phyloP scores from a whole-genome alignment of 2,329 filamentous ascomycete genomes.

The Fusarium hostae region DNA sequence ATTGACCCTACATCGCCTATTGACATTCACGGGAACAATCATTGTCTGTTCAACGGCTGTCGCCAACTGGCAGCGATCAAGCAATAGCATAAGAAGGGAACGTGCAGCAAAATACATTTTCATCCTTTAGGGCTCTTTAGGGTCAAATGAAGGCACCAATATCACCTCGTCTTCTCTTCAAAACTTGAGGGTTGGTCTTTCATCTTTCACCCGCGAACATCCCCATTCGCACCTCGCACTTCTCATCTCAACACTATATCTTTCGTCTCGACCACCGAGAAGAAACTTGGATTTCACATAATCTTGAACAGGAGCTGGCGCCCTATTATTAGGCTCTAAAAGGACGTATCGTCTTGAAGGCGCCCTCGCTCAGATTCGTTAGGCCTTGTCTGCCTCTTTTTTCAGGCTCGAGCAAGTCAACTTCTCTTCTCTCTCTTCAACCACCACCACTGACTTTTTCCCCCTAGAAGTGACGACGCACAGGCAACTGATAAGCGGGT shows the following conservation, averaged over 20 bases:
- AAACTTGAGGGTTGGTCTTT: not conserved
- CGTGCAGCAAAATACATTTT: not conserved
- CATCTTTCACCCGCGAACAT: not conserved
- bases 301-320: not conserved
- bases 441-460: not conserved
- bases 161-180: not conserved
- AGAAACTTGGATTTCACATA: not conserved
- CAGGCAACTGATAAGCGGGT: not conserved
- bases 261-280: not conserved
- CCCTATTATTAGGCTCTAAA: too few species aligned
- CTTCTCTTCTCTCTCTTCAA: not conserved
- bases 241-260: not conserved
- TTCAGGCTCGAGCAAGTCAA: not conserved
- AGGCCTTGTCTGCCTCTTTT: conserved; percentile 6
- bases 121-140: not conserved
- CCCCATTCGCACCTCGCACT: not conserved
- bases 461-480: not conserved
- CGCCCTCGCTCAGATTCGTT: not conserved
- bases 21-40: not conserved
- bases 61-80: not conserved
- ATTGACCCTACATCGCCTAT: not conserved
- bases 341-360: not conserved
- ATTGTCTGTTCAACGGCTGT: not conserved
- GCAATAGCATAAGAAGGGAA: not conserved
- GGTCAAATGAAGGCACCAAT: not conserved